Conservation (phyloP, 805 yeast species). For the Brettanomyces bruxellensis region DNA sequence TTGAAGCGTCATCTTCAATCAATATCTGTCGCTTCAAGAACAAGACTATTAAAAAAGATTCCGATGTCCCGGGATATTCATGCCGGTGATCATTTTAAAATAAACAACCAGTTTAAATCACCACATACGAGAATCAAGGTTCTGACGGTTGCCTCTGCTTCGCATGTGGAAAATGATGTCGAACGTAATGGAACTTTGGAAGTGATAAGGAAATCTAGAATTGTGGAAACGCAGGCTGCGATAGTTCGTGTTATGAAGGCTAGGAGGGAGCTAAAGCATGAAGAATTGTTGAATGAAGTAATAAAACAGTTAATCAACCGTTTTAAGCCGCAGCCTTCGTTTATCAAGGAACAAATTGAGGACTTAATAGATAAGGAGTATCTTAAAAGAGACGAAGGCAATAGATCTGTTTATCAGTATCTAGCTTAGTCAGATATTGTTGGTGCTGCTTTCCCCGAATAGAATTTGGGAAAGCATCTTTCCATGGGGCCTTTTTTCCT, state of each 20-base stretch:
- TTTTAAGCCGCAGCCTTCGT: conserved; percentile 59
- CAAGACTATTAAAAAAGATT: conserved; percentile 60
- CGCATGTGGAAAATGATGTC: conserved; percentile 41
- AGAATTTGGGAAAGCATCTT: neutral
- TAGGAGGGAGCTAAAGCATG: conserved; percentile 50
- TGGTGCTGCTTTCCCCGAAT: neutral
- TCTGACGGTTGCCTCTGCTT: conserved; percentile 47
- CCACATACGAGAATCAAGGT: conserved; percentile 66
- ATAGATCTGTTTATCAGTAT: conserved; percentile 53
- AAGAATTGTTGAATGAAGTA: conserved; percentile 58
- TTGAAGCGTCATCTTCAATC: conserved; percentile 69
- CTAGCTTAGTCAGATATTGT: conserved; percentile 32
- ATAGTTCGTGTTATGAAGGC: conserved; percentile 84
- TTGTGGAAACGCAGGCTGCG: conserved; percentile 71
- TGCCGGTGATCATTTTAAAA: conserved; percentile 50
- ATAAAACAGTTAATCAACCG: conserved; percentile 49
- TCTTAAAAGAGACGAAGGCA: conserved; percentile 58
- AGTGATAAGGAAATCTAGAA: conserved; percentile 53
- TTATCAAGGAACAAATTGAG: conserved; percentile 67
- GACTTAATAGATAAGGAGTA: conserved; percentile 76
- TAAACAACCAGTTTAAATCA: conserved; percentile 63
- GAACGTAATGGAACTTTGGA: conserved; percentile 47
- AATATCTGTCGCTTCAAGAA: conserved; percentile 73
- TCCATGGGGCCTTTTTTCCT: neutral
- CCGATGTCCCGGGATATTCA: conserved; percentile 72